Base-by-base conservation (phyloP, 768 basidiomycete genomes). In the Hericium erinaceus region DNA sequence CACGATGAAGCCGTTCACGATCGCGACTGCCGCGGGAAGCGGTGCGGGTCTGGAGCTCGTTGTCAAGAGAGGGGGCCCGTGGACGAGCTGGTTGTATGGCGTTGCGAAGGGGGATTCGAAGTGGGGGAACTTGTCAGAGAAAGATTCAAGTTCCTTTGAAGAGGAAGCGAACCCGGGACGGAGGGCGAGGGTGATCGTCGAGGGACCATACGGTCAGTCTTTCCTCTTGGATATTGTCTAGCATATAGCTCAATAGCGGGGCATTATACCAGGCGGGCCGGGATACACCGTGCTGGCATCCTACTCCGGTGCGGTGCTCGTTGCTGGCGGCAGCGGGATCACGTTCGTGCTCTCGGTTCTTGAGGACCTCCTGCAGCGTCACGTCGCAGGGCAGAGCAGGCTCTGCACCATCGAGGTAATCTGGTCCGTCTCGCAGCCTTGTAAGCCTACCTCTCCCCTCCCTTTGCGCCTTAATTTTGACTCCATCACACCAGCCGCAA, bases 261-360 rank as follows among this genome's bases (percentile, higher is more conserved):
- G 55, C 56, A 18, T 39, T 13, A 44, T 39, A 11, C 52, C 64
- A 76, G 70, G 79, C 59, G 74, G 76, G 37, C 61, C 74, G 39
- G 69, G 79, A 8, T 75, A 82, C 61, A 71, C 74, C 0, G 61
- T 84, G 12, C 72, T 77, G 53, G 65, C 74, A 1, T 75, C 74
- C 44, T 83, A 77, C 70, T 78, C 81, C 0, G 75, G 77, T 0
- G 77, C 80, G 7, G 58, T 85, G 58, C 73, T 86, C 58, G 68
- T 84, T 41, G 79, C 79, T 6, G 84, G 82, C 12, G 85, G 85
- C 9, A 79, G 78, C 20, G 84, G 84, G 3, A 79, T 86, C 68
- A 79, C 84, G 0, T 82, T 80, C 63, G 73, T 74, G 3, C 73
- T 84, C 24, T 66, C 73, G 15, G 67, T 77, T n/a, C 74, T 81